Conservation (phyloP, 1,139 yeast species). For the Candida sp. region DNA sequence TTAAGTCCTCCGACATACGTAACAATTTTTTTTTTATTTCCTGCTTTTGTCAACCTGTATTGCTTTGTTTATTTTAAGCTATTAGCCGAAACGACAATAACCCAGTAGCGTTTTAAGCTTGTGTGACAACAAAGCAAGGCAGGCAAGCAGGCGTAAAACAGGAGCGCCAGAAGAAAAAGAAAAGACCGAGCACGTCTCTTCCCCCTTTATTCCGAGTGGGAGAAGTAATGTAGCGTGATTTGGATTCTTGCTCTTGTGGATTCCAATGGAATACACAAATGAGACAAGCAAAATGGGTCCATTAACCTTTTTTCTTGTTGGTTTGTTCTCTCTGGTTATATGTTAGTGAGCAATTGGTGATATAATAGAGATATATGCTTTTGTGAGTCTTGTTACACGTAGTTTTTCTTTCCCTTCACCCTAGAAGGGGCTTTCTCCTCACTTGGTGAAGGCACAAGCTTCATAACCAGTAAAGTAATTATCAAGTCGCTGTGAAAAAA, state of each 20-base stretch:
- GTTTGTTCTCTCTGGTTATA: no score
- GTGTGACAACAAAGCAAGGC: background rate
- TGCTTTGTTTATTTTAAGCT: background rate
- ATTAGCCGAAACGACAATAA: slow-evolving; percentile 1
- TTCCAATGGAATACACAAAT: no score
- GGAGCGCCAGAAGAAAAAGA: background rate
- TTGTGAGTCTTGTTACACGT: background rate
- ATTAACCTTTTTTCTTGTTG: no score
- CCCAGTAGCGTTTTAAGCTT: background rate
- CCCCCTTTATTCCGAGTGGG: background rate
- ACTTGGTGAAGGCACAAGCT: background rate
- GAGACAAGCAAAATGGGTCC: no score
- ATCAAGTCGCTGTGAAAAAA: background rate
- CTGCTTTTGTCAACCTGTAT: background rate
- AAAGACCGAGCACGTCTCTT: background rate
- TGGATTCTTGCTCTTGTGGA: background rate
- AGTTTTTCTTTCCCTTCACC: background rate
- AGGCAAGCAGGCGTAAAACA: no score
- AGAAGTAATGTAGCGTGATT: background rate
- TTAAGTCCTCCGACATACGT: background rate
- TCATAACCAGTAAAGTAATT: background rate
- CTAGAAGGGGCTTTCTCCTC: background rate
- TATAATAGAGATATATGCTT: background rate
- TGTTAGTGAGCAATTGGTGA: no score
- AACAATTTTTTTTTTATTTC: background rate